Base-by-base conservation (phyloP, 306 rosid species). In the Quercus ilex region DNA sequence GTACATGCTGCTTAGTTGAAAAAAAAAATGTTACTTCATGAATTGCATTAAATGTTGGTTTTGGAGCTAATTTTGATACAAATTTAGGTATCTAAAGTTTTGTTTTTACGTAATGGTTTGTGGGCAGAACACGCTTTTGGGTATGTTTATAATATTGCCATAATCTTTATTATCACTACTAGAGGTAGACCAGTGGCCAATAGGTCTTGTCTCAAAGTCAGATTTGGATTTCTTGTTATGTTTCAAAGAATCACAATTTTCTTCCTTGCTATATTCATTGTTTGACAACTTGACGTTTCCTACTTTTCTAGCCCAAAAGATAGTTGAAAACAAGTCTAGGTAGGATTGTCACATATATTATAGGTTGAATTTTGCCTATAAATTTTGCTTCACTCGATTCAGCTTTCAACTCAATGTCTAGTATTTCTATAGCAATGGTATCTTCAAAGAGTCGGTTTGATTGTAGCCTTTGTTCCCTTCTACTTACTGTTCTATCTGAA, bases 361-460 rank as follows among this genome's bases (percentile, higher is more conserved):
- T 15, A 23, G 14, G 10, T 49, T 20, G 46, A 31, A 35, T 28
- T 11, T 38, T 75, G 18, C 58, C 11, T 81, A 77, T 80, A 87
- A 78, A 72, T 33, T 33, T 33, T 67, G 73, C 75, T 69, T 25
- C 77, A 73, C 49, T 62, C 11, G 57, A 52, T 67, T 41, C 55
- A 82, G 18, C 75, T 25, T 55, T 55, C 23, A 69, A 49, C 43
- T 80, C 79, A 68, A 49, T 9, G 55, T 65, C 35, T 70, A 21
- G 41, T 41, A 65, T 28, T 14, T 76, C 82, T 21, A 18, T 33
- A 55, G 5, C 55, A 73, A 84, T 90, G 91, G 74, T 74, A 74
- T 74, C 87, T 33, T 83, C 88, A 38, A 72, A 83, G 82, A 78
- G 57, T 81, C 68, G 77, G 78, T 78, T 81, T 84, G 85, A 80